Base-by-base conservation (phyloP, 169 alveolate species). In the Eimeria necatrix region DNA sequence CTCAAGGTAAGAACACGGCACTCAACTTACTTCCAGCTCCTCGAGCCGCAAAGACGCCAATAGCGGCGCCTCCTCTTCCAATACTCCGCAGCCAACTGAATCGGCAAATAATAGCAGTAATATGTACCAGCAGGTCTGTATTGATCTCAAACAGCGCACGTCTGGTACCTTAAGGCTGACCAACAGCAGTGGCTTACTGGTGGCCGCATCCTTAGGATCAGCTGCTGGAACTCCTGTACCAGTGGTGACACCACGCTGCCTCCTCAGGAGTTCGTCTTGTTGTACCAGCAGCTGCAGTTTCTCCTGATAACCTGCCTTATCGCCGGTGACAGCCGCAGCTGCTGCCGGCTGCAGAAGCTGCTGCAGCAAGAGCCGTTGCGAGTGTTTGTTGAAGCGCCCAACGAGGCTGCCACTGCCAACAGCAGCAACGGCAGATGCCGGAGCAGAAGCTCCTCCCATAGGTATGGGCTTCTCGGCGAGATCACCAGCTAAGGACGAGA, bases 271-370 rank as follows among this genome's bases (percentile, higher is more conserved):
- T 32, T 74, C 22, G 12, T 68, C 80, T 32, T 68, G 80, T 32
- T 68, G 80, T 48, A 68, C 48, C 18, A 68, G 26, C 85, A 74
- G 85, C 85, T 74, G 85, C 59, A 74, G 24, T 53, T 74, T 74
- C 16, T 74, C 85, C 10, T 46, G 24, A 46, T 20, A 60, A 16
- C 59, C 59, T 12, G 59, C 22, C 18, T 5, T 46, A 46, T 74
- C 85, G 16, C 24, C 24, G 22, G 24, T 74, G 59, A 56, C 92
- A n/a, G 84, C 93, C 49, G 76, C 92, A 24, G 64, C 92, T 53
- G 92, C 92, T 46, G 92, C n/a, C 5, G 92, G 92, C 64, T 64
- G 92, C 92, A 84, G 56, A 76, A 84, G 64, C 24, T 84, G 92
- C 80, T 84, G 92, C 46, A 84, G 84, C 41, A 87, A 70, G 59